Base-by-base conservation (phyloP, 2,329 filamentous ascomycete genomes). In the Sordariomycetes sp. region DNA sequence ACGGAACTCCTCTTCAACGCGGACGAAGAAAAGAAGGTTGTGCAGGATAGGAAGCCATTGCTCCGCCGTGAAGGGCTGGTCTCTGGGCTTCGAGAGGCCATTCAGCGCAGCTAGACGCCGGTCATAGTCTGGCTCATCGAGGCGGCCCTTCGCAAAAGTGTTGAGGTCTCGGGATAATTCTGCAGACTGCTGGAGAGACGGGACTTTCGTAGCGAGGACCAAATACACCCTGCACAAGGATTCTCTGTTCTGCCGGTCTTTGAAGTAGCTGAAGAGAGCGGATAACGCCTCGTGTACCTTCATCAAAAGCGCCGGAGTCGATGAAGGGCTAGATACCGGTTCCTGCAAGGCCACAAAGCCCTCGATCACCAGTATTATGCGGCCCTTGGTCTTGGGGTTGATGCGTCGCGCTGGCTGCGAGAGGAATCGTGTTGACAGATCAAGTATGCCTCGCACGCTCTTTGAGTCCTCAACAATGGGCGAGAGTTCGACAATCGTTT, bases 61-160 rank as follows among this genome's bases (percentile, higher is more conserved):
- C 59, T 81, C 80, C 1, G 85, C 73, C 0, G 81, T 86, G 61
- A 92, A 83, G 0, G 76, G 72, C 1, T 68, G 68, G 43, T 82
- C 83, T n/a, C 80, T 74, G 2, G 81, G 74, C 48, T 82, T 80
- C 40, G 87, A 88, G 61, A 97, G 86, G 8, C 74, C 69, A 59
- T 80, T 85, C 72, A 94, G 97, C 3, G 90, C 91, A 53, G 79
- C 74, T 6, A 96, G 79, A 18, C 94, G 86, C 59, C 82, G 83
- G 63, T 95, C 89, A 67, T 96, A 97, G 71, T 97, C 89, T 1
- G 91, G 87, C 66, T 96, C 89, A 64, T 94, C 90, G 22, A 99
- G 77, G 52, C 85, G 85, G 28, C 79, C 81, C 53, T 77, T 76
- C 1, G 83, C 85, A 65, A 88, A 90, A 0, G 94, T 86, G 66